Evolutionary conservation across 208 protist genomes (phyloP).

Genomic region (Trypanosoma melophagium): DNA sequence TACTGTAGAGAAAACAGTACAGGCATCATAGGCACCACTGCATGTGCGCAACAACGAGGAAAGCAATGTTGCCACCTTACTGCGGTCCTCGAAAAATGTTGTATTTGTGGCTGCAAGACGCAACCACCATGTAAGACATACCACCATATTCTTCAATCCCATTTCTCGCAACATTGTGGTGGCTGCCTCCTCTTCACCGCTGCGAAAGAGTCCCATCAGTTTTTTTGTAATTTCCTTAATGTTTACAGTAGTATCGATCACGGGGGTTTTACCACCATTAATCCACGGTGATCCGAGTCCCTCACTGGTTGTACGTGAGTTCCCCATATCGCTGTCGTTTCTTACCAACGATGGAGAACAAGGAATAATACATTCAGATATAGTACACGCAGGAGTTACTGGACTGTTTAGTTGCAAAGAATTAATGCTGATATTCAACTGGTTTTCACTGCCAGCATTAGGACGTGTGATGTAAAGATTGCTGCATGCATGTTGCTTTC

Average conservation of each 20-base stretch:
- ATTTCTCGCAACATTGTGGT: constrained; percentile 54
- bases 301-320: constrained; percentile 1
- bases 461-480: neutral
- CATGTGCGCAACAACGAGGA: constrained; percentile 50
- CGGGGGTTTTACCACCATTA: constrained; percentile 22
- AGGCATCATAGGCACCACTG: constrained; percentile 34
- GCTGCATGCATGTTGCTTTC: constrained; percentile 26
- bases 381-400: neutral
- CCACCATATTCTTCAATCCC: constrained; percentile 65
- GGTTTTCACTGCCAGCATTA: neutral
- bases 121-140: constrained; percentile 85
- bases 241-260: constrained; percentile 55
- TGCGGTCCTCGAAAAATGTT: constrained; percentile 55
- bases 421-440: constrained; percentile 12
- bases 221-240: constrained; percentile 63
- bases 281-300: constrained; percentile 12
- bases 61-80: constrained; percentile 57
- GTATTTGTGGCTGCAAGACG: constrained; percentile 59
- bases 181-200: constrained; percentile 42
- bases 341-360: neutral
- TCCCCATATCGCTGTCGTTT: neutral
- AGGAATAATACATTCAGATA: neutral
- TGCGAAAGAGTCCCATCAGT: constrained; percentile 63
- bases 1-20: constrained; percentile 41
- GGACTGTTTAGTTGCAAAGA: constrained; percentile 14